Evolutionary conservation across 257 asterid species (phyloP), one percentile per base, ranked within the genome.

Genomic region (Plantago major): DNA sequence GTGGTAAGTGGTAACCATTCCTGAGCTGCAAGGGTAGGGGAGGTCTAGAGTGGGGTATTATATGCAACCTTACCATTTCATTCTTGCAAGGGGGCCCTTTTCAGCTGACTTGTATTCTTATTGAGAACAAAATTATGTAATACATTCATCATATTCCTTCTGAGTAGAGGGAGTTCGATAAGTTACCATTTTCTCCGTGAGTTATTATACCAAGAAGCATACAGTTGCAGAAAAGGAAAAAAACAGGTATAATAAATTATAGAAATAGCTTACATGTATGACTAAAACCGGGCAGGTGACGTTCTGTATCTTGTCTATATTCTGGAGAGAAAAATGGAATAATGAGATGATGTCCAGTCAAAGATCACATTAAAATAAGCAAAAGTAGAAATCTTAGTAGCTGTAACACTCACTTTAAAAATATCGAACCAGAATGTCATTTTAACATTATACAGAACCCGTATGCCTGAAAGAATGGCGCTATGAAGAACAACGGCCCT

Each of bases 341-440:
- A 33, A 33, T 33, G 40, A 33, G 40, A 33, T 33, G 8, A 33
- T 33, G 40, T 1, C 3, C 40, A 7, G 8, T 33, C 40, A 33
- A 5, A 33, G 40, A 58, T 37, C 64, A 72, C 30, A 47, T 38
- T 38, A 19, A 53, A 42, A 47, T 58, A 11, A 42, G 63, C 42
- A 59, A 54, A 61, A 60, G 16, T 17, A 17, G 55, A 68, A 38
- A 61, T 26, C 26, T 52, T 45, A 22, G 26, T 45, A 28, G 54
- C 26, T 22, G 26, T 22, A 22, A 47, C 47, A 66, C 83, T 66
- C 71, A 87, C 99, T 78, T 93, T 87, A 77, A 93, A 93, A 69
- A 89, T 89, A 80, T 93, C 99, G 67, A 93, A 93, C 99, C 99
- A 87, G 81, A 93, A 82, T 68, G 99, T 93, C 82, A 93, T 73